These are phyloP conservation scores for Phytophthora pini DNA, from an alignment of 352 stramenopile genomes.

Conservation along the genomic window DNA sequence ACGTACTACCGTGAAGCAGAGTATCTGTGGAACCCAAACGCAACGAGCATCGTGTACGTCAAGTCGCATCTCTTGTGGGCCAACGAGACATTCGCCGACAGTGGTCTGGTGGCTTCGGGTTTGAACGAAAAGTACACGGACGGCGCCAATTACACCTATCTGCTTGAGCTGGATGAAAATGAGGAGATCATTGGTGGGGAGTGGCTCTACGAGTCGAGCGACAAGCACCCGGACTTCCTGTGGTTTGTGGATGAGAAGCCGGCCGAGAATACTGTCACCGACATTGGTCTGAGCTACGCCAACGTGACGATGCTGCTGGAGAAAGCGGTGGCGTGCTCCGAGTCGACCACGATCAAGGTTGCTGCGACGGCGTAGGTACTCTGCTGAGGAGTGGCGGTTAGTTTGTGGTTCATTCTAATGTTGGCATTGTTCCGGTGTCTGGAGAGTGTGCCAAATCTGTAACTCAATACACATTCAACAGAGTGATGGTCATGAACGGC, in stretches of 20 bases:
- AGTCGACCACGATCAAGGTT: background rate
- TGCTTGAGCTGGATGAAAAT: constrained; percentile 32
- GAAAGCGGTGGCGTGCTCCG: constrained; percentile 11
- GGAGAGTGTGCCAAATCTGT: too few relatives aligned
- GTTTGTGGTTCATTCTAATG: too few relatives aligned
- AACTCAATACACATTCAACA: too few relatives aligned
- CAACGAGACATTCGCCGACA: constrained; percentile 31
- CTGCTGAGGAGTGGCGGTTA: background rate
- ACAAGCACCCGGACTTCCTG: constrained; percentile 40
- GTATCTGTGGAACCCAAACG: constrained; percentile 48
- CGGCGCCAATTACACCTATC: constrained; percentile 32
- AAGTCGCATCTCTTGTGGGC: constrained; percentile 45
- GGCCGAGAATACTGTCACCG: constrained; percentile 21
- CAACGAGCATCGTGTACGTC: constrained; percentile 41
- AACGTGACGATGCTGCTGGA: constrained; percentile 26
- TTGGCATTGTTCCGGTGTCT: background rate
- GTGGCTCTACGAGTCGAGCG: constrained; percentile 34
- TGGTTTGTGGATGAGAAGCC: constrained; percentile 31
- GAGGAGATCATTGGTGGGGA: constrained; percentile 39
- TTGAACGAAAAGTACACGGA: too few relatives aligned
- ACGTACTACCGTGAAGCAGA: constrained; percentile 32
- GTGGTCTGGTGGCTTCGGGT: constrained; percentile 27
- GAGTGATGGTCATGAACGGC: too few relatives aligned
- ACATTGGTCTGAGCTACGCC: constrained; percentile 33
- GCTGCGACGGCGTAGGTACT: background rate